Percentiles rank a stretch among this genome's conserved stretches.
Conservation (phyloP, 2,329 filamentous ascomycete species). For the Colletotrichum tanaceti region DNA sequence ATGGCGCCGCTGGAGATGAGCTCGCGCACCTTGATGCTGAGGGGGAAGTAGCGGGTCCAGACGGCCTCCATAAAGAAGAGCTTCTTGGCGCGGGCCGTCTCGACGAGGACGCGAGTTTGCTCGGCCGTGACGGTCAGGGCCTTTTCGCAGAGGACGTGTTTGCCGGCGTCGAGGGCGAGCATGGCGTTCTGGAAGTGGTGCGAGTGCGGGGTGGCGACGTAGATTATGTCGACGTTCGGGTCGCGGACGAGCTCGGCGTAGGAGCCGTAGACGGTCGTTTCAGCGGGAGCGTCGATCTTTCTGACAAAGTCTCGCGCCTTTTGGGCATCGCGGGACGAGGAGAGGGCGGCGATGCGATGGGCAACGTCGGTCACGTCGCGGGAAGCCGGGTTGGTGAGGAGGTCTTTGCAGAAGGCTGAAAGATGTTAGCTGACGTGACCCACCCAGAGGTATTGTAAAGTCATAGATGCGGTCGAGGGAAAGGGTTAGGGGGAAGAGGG, state of each 20-base stretch:
- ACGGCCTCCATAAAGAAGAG: slow-evolving; percentile 88
- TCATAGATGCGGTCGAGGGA: not conserved
- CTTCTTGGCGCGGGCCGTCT: slow-evolving; percentile 77
- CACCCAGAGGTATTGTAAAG: not conserved
- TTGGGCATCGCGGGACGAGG: slow-evolving; percentile 78
- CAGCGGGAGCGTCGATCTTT: slow-evolving; percentile 74
- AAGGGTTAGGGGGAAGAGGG: slow-evolving; percentile 28
- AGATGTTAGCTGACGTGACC: not conserved
- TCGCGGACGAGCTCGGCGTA: slow-evolving; percentile 86
- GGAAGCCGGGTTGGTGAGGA: slow-evolving; percentile 77
- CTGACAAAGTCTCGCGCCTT: slow-evolving; percentile 79
- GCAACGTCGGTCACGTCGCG: slow-evolving; percentile 78
- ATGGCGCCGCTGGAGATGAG: slow-evolving; percentile 67
- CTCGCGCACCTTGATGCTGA: slow-evolving; percentile 80
- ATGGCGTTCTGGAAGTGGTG: slow-evolving; percentile 94
- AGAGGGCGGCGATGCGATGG: slow-evolving; percentile 82
- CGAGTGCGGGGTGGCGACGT: slow-evolving; percentile 90
- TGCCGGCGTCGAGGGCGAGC: slow-evolving; percentile 84
- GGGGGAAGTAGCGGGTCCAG: slow-evolving; percentile 89
- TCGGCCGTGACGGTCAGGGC: slow-evolving; percentile 85
- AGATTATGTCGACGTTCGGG: slow-evolving; percentile 84
- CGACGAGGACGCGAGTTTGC: slow-evolving; percentile 78
- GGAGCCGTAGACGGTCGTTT: slow-evolving; percentile 79
- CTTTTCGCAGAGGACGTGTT: slow-evolving; percentile 93
- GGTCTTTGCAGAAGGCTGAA: slow-evolving; percentile 77